phyloP scores from a whole-genome alignment of 139 green algal genomes.

The Tetradesmus obliquus region DNA sequence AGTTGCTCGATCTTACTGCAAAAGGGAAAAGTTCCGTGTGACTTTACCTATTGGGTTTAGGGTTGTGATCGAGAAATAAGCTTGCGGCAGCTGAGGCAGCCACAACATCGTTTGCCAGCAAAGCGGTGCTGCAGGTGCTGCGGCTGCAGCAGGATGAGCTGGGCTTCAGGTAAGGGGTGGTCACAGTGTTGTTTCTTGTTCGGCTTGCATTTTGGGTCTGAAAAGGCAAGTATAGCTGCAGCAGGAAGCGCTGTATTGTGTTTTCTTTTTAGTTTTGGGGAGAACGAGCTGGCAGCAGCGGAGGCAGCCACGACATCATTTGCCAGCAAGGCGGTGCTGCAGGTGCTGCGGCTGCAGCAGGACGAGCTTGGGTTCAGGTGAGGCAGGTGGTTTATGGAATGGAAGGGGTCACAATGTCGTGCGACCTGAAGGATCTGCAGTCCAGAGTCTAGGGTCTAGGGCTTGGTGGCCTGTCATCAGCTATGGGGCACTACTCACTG shows the following conservation, averaged over 20 bases:
- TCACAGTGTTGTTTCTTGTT: too few species aligned
- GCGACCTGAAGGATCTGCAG: too few species aligned
- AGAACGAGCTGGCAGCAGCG: not conserved
- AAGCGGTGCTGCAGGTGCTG: slow-evolving; percentile 51
- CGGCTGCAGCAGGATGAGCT: slow-evolving; percentile 66
- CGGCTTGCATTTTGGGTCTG: too few species aligned
- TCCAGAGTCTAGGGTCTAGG: too few species aligned
- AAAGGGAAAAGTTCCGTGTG: too few species aligned
- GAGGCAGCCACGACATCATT: not conserved
- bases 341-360: slow-evolving; percentile 66
- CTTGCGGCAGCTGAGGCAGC: slow-evolving; percentile 1
- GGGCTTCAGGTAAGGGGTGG: not conserved
- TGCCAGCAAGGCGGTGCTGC: slow-evolving; percentile 28
- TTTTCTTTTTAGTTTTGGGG: too few species aligned
- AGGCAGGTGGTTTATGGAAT: not conserved
- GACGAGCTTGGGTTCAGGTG: slow-evolving; percentile 57
- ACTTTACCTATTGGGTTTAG: too few species aligned
- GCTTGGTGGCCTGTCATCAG: too few species aligned
- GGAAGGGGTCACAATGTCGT: too few species aligned
- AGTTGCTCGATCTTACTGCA: too few species aligned
- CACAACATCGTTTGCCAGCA: not conserved
- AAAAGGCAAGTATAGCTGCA: too few species aligned
- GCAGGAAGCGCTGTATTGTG: too few species aligned
- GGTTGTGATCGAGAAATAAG: not conserved
- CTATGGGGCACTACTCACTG: not conserved